These are phyloP conservation scores for Dendrobium huoshanense DNA, from an alignment of 106 monocot genomes.

Conservation along the genomic window DNA sequence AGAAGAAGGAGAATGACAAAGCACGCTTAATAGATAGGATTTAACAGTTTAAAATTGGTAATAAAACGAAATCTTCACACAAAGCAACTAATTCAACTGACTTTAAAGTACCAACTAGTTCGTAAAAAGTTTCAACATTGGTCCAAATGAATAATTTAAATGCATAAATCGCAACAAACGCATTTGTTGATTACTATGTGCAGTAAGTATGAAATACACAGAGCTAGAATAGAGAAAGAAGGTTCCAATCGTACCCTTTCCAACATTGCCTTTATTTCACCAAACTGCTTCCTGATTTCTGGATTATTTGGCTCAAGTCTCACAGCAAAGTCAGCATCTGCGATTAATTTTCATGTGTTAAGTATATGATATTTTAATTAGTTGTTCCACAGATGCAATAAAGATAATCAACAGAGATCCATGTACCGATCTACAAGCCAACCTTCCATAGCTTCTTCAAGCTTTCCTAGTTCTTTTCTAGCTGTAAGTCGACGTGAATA, in stretches of 20 bases:
- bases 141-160: too few relatives aligned
- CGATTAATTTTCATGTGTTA: constrained; percentile 6
- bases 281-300: constrained; percentile 75
- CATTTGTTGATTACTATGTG: too few relatives aligned
- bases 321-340: constrained; percentile 90
- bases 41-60: too few relatives aligned
- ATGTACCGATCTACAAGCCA: constrained; percentile 4
- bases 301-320: constrained; percentile 94
- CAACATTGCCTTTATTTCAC: constrained; percentile 65
- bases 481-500: constrained; percentile 94
- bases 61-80: too few relatives aligned
- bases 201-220: neutral
- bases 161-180: too few relatives aligned
- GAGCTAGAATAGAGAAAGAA: neutral
- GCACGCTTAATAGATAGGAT: too few relatives aligned
- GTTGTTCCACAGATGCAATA: neutral
- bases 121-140: too few relatives aligned
- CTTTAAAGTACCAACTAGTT: too few relatives aligned
- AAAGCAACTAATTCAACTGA: too few relatives aligned
- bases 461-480: constrained; percentile 87
- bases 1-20: too few relatives aligned
- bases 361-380: neutral
- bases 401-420: neutral
- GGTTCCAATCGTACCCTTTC: constrained; percentile 37
- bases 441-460: constrained; percentile 86